Evolutionary conservation across 192 early-diverging fungal genomes (phyloP).

Genomic region (Phycomyces nitens): DNA sequence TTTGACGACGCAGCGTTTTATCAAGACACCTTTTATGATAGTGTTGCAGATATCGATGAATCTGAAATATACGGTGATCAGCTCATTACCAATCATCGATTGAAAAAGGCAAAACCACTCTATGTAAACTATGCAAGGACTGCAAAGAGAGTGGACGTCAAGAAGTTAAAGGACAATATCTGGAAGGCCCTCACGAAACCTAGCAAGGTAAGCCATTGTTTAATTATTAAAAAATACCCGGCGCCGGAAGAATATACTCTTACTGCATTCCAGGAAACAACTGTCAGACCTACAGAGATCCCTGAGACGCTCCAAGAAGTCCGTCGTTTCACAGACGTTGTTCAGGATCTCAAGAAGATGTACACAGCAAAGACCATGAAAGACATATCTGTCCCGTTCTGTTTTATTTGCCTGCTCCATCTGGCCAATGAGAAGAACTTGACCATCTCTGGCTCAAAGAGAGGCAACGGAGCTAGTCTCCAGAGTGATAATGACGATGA

Average conservation of each 20-base stretch:
- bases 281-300: not conserved
- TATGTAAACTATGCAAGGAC: conserved; percentile 78
- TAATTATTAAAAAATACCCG: no score
- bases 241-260: no score
- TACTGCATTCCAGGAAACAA: no score
- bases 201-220: no score
- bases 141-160: conserved; percentile 94
- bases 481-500: not conserved
- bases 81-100: conserved; percentile 32
- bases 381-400: conserved; percentile 95
- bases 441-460: conserved; percentile 12
- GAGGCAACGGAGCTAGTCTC: no score
- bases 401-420: conserved; percentile 96
- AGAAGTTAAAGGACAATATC: conserved; percentile 93
- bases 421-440: conserved; percentile 92
- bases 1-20: conserved; percentile 40
- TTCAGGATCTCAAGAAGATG: conserved; percentile 64
- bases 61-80: conserved; percentile 34
- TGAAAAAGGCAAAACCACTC: conserved; percentile 64
- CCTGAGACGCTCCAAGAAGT: conserved; percentile 44
- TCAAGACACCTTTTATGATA: conserved; percentile 34
- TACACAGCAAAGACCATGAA: conserved; percentile 77
- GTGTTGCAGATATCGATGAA: conserved; percentile 35
- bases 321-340: conserved; percentile 71
- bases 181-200: conserved; percentile 69